These are phyloP conservation scores for Coniosporium tulheliwenetii DNA, from an alignment of 2,329 filamentous ascomycete species.

Conservation along the genomic window DNA sequence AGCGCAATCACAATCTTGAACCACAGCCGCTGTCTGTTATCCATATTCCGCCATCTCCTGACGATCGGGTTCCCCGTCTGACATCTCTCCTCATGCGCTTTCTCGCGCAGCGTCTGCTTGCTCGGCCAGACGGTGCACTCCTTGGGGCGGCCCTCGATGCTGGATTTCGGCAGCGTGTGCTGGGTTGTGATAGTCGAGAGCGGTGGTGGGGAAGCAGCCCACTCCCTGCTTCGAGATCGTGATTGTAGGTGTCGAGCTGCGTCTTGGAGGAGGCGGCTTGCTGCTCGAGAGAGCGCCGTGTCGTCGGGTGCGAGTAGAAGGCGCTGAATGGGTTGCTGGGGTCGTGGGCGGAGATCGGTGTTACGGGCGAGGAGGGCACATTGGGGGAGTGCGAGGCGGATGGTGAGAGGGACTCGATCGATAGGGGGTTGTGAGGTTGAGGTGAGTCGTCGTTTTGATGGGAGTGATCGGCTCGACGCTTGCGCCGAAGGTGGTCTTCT, in stretches of 20 bases:
- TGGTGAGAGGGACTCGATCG: slow-evolving; percentile 13
- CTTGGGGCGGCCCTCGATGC: slow-evolving; percentile 26
- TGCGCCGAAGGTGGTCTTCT: slow-evolving; percentile 25
- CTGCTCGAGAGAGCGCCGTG: slow-evolving; percentile 18
- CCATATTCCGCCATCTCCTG: slow-evolving; percentile 22
- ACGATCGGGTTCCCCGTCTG: slow-evolving; percentile 9
- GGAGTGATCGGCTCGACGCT: slow-evolving; percentile 18
- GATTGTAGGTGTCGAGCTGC: slow-evolving; percentile 19
- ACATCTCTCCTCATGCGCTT: slow-evolving; percentile 19
- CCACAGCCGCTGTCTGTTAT: slow-evolving; percentile 26
- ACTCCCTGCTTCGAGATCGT: slow-evolving; percentile 20
- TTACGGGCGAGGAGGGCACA: slow-evolving; percentile 5
- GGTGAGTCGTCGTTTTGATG: slow-evolving; percentile 5
- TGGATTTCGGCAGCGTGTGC: slow-evolving; percentile 21
- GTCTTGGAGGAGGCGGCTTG: slow-evolving; percentile 11
- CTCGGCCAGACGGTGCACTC: slow-evolving; percentile 38
- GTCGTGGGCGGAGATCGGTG: slow-evolving; percentile 15
- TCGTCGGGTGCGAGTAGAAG: slow-evolving; percentile 31
- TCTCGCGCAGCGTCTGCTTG: slow-evolving; percentile 28
- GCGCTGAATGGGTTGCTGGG: slow-evolving; percentile 26
- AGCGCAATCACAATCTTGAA: slow-evolving; percentile 29
- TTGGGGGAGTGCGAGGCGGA: slow-evolving; percentile 11
- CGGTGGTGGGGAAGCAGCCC: slow-evolving; percentile 7
- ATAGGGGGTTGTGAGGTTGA: slow-evolving; percentile 11
- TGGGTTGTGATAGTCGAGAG: slow-evolving; percentile 12